Conservation (phyloP, 768 basidiomycete species). For the Hydnomerulius pinastri region DNA sequence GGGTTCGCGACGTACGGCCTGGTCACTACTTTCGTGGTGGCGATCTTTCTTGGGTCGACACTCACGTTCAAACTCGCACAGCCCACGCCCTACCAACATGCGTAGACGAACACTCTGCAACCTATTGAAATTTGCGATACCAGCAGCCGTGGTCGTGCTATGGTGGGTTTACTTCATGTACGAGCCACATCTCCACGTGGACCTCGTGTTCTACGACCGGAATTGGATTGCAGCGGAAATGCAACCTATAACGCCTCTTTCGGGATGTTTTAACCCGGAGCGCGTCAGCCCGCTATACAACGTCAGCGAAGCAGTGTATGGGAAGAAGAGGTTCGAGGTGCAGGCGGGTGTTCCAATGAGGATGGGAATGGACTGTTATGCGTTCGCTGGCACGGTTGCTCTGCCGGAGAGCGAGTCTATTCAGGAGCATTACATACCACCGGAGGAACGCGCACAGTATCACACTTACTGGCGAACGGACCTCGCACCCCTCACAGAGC, state of each 20-base stretch:
- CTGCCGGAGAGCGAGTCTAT: conserved; percentile 9
- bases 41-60: background rate
- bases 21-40: background rate
- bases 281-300: conserved; percentile 70
- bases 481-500: conserved; percentile 70
- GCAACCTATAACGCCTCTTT: conserved; percentile 58
- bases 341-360: conserved; percentile 80
- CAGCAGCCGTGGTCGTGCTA: conserved; percentile 24
- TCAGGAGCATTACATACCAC: conserved; percentile 23
- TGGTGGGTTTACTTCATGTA: conserved; percentile 53
- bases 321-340: conserved; percentile 66
- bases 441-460: conserved; percentile 60
- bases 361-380: conserved; percentile 88
- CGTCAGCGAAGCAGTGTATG: conserved; percentile 60
- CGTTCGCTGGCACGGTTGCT: conserved; percentile 82
- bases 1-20: background rate
- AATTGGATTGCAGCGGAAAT: conserved; percentile 76
- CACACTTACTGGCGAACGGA: conserved; percentile 97
- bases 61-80: background rate
- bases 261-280: conserved; percentile 71
- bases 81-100: background rate
- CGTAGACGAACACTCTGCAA: conserved; percentile 37
- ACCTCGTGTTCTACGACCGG: conserved; percentile 76
- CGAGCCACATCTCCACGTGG: conserved; percentile 74
- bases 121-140: conserved; percentile 47